Base-by-base conservation (phyloP, 208 protist species). In the Leishmania lainsoni region DNA sequence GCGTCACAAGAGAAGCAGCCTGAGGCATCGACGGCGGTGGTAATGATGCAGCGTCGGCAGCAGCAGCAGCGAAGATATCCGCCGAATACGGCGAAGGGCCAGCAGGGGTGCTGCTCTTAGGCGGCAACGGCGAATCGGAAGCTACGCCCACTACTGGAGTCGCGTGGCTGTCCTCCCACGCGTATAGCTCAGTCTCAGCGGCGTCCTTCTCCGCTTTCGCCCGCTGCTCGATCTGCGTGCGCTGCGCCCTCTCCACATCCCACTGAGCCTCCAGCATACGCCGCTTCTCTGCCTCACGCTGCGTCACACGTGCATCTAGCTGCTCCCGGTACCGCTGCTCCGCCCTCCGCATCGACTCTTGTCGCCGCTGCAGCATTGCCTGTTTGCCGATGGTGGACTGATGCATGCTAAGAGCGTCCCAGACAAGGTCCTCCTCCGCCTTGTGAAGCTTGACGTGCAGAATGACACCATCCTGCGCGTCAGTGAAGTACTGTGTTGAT, bases 181-280 rank as follows among this genome's bases (percentile, higher is more conserved):
- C 83, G 73, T 92, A 92, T 22, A 98, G 86, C 22, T 96, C 91
- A 45, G 79, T 76, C 85, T 96, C 91, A 12, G 90, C 95, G 22
- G 79, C 83, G 16, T 81, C 80, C 75, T 87, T 89, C 76, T 98
- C 95, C 20, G 82, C 91, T 39, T 89, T 80, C 58, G 95, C 84
- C 48, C 91, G 89, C 35, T 83, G 49, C 86, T 98, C 95, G 75
- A 98, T 96, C 29, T 90, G 80, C 22, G 83, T 77, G 39, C 96
- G 92, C 80, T 96, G 91, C 79, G 87, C 81, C 79, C 89, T 92
- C 76, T 98, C 96, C 42, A 98, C 88, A 29, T 96, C 92, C 96
- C 96, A 98, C 83, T 98, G 96, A 69, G 89, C 93, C 78, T 92
- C 89, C 74, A 90, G 93, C 90, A 97, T 92, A 65, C 94, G 94